These are phyloP conservation scores for Acer negundo DNA, from an alignment of 345 rosid genomes.

Conservation along the genomic window DNA sequence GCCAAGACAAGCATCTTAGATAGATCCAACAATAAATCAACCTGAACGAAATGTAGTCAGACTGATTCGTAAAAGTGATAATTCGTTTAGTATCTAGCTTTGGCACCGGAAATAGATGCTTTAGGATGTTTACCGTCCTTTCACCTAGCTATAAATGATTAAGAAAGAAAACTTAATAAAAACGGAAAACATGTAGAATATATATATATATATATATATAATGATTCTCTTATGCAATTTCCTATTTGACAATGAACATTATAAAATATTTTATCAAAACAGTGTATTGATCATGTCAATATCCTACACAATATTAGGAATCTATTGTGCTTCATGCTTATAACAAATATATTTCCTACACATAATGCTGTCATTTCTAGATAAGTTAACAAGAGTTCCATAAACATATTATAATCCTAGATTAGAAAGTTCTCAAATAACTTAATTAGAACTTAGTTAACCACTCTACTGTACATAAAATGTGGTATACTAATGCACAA, in stretches of 20 bases:
- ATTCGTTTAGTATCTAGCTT: conserved; percentile 78
- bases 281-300: neutral
- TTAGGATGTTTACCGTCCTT: conserved; percentile 74
- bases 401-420: neutral
- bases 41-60: conserved; percentile 94
- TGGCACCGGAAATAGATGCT: conserved; percentile 90
- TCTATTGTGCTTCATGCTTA: neutral
- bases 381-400: neutral
- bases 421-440: neutral
- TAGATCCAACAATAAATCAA: conserved; percentile 31
- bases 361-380: neutral
- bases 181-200: neutral
- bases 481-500: too few species aligned
- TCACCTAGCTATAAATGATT: conserved; percentile 61
- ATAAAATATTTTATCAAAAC: neutral
- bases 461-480: neutral
- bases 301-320: neutral
- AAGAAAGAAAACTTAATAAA: neutral
- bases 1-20: too few species aligned
- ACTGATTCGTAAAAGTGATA: conserved; percentile 77
- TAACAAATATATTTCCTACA: neutral
- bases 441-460: neutral
- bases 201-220: neutral
- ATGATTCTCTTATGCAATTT: neutral
- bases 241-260: neutral